Percentiles rank a stretch among this genome's conserved stretches.
Conservation (phyloP, 2,329 filamentous ascomycete genomes). For the Neofusicoccum parvum region DNA sequence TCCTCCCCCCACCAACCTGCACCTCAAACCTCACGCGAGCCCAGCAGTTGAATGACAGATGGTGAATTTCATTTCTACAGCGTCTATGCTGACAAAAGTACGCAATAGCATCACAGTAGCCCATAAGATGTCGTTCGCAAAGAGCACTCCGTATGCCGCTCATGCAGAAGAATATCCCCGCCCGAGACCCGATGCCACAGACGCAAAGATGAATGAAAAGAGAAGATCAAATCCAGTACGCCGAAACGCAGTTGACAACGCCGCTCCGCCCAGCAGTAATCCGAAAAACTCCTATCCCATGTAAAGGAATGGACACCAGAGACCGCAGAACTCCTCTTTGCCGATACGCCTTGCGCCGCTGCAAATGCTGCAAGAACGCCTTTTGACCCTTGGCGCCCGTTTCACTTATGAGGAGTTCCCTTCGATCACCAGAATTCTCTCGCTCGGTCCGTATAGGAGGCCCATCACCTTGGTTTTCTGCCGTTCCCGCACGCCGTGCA, state of each 20-base stretch:
- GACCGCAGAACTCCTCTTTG: constrained; percentile 17
- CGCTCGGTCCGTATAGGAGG: constrained; percentile 43
- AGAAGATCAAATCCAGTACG: not conserved
- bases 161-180: constrained; percentile 18
- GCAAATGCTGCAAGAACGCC: constrained; percentile 19
- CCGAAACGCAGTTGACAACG: constrained; percentile 12
- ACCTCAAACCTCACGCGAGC: not conserved
- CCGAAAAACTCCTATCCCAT: constrained; percentile 10
- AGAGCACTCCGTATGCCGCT: constrained; percentile 19
- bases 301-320: constrained; percentile 18
- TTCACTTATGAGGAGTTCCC: constrained; percentile 18
- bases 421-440: constrained; percentile 19
- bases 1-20: not conserved
- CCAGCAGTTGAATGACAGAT: not conserved
- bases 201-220: constrained; percentile 1
- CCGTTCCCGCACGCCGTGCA: constrained; percentile 72
- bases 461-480: constrained; percentile 86
- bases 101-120: constrained; percentile 18
- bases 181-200: constrained; percentile 15
- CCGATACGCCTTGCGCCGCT: constrained; percentile 17
- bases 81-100: constrained; percentile 20
- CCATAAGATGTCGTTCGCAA: constrained; percentile 15
- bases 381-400: constrained; percentile 14
- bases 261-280: constrained; percentile 1
- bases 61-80: constrained; percentile 15